A percentile compares a stretch with the other conserved stretches of the same genome.
Conservation (phyloP, 257 asterid genomes). For the Solanum sitiens region DNA sequence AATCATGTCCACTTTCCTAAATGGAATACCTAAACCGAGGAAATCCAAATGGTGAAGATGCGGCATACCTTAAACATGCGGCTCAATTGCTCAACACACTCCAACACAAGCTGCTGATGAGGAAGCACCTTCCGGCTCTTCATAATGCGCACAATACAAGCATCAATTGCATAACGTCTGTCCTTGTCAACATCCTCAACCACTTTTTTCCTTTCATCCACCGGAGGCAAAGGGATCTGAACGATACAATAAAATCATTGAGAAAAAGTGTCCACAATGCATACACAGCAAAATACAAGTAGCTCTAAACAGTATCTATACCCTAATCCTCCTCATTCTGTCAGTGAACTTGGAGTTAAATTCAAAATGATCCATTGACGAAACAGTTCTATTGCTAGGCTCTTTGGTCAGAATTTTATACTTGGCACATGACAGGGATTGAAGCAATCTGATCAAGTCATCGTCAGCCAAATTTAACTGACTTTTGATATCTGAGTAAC, state of each 20-base stretch:
- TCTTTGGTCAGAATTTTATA: slow-evolving; percentile 45
- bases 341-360: slow-evolving; percentile 45
- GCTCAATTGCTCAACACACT: slow-evolving; percentile 44
- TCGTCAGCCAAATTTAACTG: slow-evolving; percentile 46
- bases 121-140: slow-evolving; percentile 43
- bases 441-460: slow-evolving; percentile 40
- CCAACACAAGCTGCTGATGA: slow-evolving; percentile 38
- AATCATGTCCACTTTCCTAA: background rate
- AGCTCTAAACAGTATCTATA: background rate
- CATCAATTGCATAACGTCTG: slow-evolving; percentile 41
- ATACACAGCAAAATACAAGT: background rate
- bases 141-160: slow-evolving; percentile 51
- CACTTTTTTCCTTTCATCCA: slow-evolving; percentile 46
- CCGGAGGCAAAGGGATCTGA: slow-evolving; percentile 43
- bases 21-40: background rate
- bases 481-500: slow-evolving; percentile 34
- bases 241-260: background rate
- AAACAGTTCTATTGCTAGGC: slow-evolving; percentile 24
- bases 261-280: background rate
- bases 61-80: slow-evolving; percentile 36
- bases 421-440: slow-evolving; percentile 50
- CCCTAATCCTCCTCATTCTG: slow-evolving; percentile 52
- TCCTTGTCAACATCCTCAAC: slow-evolving; percentile 45
- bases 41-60: background rate
- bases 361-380: slow-evolving; percentile 26